Evolutionary conservation across 768 basidiomycete species (phyloP), one percentile per base, ranked within the genome.

Genomic region (Lyophyllum shimeji): DNA sequence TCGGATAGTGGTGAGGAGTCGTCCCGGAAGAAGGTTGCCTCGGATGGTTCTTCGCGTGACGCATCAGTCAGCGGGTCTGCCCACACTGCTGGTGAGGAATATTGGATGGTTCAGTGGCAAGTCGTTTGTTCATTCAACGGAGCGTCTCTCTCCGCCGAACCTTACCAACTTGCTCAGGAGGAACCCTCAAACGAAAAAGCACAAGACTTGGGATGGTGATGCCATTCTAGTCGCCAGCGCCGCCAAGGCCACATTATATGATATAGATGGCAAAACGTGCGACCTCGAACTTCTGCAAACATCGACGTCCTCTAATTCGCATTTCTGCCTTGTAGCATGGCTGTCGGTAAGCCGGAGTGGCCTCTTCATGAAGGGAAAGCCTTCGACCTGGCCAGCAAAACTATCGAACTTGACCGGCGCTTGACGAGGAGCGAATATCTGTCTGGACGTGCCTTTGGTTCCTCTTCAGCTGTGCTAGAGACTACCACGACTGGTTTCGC

Each of bases 121-220:
- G 68, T 29, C 42, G 1, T n/a, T 20, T 52, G 27, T 39, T 13
- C 34, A n/a, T n/a, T n/a, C n/a, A n/a, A n/a, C n/a, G n/a, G n/a
- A n/a, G n/a, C n/a, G n/a, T n/a, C n/a, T n/a, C n/a, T 1, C 5
- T 17, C 7, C 29, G 11, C 18, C 50, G 8, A 46, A 13, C 3
- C 34, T 33, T 23, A 45, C 27, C 17, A n/a, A n/a, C 1, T 42
- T 21, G 40, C 24, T 25, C 33, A 89, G 87, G 89, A 74, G 89
- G 56, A 79, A 74, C 44, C 85, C 79, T 43, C 89, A 92, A 68
- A 74, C 77, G 37, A 90, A 83, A 73, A 95, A 95, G 70, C 86
- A 94, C 64, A 93, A 93, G 68, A 93, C 89, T 0, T 95, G 93
- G 93, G 92, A 95, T 50, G 92, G 89, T 34, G 90, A 87, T 63